Base-by-base conservation (phyloP, 1,139 yeast genomes). In the Candida sanyaensis region DNA sequence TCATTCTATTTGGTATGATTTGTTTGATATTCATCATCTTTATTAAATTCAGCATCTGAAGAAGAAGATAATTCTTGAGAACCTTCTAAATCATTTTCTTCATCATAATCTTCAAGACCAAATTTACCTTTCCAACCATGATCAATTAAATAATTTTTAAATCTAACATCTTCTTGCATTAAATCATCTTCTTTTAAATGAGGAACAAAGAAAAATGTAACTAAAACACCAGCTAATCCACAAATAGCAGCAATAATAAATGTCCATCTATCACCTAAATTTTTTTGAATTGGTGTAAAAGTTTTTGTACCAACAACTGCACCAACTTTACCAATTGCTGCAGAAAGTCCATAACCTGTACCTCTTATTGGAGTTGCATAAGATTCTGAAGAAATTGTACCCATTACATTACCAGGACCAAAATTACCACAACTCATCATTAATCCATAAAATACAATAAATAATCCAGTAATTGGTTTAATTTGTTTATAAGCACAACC, bases 331-430 rank as follows among this genome's bases (percentile, higher is more conserved):
- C 80, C 80, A 48, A 75, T 69, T 11, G 79, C 80, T 43, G 81
- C 81, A 37, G 76, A 66, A 23, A 76, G 45, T 41, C 80, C 80
- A 53, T 78, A 78, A 44, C 68, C 73, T 1, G 91, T 84, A 43
- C 92, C 93, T 65, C 93, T 75, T 41, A 87, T 78, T 13, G 89
- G 88, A 10, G 92, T 85, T 26, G 93, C 90, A 59, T 75, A 87
- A 2, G 82, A 74, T 63, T 87, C 93, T 30, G 87, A 78, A 9
- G 89, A 77, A 4, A 80, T 69, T 48, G 87, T 73, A 8, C 93
- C 93, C 76, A 86, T 71, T 74, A 80, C 80, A 61, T 86, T 78
- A 55, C 93, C 93, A 4, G 93, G 93, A 4, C 95, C 93, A 56
- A 85, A 70, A 64, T 86, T 86, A 57, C 91, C 91, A 45, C 63